Percentiles rank a stretch among this genome's conserved stretches.
These are phyloP conservation scores for Gossypium trilobum DNA, from an alignment of 441 rosid genomes.

Conservation along the genomic window DNA sequence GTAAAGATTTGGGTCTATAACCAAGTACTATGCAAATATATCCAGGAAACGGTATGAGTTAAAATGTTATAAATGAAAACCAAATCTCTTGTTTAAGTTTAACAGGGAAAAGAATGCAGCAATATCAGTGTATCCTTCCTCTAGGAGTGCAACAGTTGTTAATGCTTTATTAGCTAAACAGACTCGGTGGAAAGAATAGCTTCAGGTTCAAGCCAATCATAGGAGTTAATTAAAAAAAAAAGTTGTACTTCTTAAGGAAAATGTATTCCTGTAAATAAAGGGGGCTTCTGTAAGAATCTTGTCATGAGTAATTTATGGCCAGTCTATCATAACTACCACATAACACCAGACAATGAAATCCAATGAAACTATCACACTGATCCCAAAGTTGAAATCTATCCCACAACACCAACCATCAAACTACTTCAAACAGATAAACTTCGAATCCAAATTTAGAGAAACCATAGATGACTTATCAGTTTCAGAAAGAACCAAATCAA, in stretches of 20 bases:
- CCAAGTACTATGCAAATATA: neutral
- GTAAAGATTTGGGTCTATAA: neutral
- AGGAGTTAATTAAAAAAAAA: neutral
- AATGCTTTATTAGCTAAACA: neutral
- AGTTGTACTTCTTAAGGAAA: neutral
- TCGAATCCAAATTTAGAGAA: neutral
- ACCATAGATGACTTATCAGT: neutral
- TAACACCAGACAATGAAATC: neutral
- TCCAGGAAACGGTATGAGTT: neutral
- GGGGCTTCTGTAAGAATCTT: neutral
- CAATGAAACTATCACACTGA: neutral
- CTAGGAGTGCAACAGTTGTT: neutral
- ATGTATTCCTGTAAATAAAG: neutral
- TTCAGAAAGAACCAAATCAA: neutral
- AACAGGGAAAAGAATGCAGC: neutral
- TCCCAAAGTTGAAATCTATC: neutral
- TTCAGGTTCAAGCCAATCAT: neutral
- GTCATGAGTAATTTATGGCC: neutral
- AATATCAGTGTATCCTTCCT: neutral
- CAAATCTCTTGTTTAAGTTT: neutral
- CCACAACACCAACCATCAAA: neutral
- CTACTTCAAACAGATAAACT: neutral
- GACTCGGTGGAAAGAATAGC: neutral
- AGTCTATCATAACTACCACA: neutral
- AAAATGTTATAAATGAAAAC: neutral